Base-by-base conservation (phyloP, 495 filamentous ascomycete genomes). In the Gamarada debralockiae region DNA sequence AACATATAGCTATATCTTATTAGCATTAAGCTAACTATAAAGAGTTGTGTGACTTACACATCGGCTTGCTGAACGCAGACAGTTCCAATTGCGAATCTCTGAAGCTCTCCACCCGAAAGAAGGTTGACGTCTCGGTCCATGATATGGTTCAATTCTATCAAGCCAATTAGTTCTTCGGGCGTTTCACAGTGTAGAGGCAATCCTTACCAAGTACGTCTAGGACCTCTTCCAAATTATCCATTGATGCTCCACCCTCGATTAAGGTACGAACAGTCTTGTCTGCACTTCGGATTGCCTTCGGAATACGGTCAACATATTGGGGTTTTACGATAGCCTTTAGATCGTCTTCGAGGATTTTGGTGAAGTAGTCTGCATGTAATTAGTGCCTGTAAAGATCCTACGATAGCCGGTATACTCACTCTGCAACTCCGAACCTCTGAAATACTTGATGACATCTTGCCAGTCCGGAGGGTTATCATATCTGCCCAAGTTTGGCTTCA, bases 371-470 rank as follows among this genome's bases (percentile, higher is more conserved):
- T 95, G 31, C 9, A 13, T 8, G 12, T 43, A 7, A 22, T 43
- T 22, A 40, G 37, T 7, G 9, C 21, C 13, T 6, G 40, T 17
- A 3, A 23, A 21, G 21, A 21, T 18, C 20, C 9, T 31, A 14
- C 22, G 27, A 44, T 10, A 25, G 3, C 3, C 48, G 34, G 27
- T 3, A 14, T 21, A 46, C 83, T 66, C 73, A 93, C 90, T 98
- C 72, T 98, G 93, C 61, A 98, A 69, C 67, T 98, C 95, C 25
- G 92, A 97, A 46, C 93, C 93, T 67, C 93, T 83, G 80, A 96
- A 98, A 70, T 97, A 89, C 71, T 91, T 95, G 72, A 98, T 76
- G 45, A 97, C 95, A 71, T 97, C 95, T 70, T 97, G 92, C 93
- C 93, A 98, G 67, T 98, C 93, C 3, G 93, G 95, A 1, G 92